Base-by-base conservation (phyloP, 2,329 filamentous ascomycete species). In the Beauveria caledonica region DNA sequence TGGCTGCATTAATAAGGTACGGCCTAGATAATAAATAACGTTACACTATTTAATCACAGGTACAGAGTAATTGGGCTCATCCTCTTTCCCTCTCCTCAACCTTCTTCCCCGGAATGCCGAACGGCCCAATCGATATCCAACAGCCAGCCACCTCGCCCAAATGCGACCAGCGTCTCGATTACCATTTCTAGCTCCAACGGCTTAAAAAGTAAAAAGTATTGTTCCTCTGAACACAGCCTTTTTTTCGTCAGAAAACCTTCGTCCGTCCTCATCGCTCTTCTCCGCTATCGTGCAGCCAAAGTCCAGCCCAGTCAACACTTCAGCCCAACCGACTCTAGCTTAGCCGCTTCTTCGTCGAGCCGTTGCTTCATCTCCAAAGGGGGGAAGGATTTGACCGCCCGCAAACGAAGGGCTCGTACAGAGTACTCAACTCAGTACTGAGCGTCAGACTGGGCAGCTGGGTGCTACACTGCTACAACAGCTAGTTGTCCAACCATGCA, bases 281-380 rank as follows among this genome's bases (percentile, higher is more conserved):
- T 51, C 56, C 48, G 39, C 56, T n/a, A n/a, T 33, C 25, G 8
- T 58, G 56, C 46, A 58, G 56, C 39, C 23, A 58, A 39, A 45
- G 46, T 27, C 56, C 11, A 33, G 55, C 29, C 19, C 21, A 27
- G 45, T 36, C 45, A 45, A 33, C 17, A 29, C 9, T 25, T 55
- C 39, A 19, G 52, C 50, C 50, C 50, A 53, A 53, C 53, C 45
- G 36, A 42, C 19, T 17, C 33, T 53, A 42, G 19, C 51, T 13
- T 36, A 36, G 33, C 33, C 42, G 42, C 15, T 25, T 55, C 53
- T 23, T 27, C 19, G 29, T 39, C 44, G 21, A 46, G 42, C 11
- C 33, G 33, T 36, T 27, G 48, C 27, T 27, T 50, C 27, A 5
- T 15, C 2, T n/a, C 11, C 36, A 5, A 21, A 13, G 15, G n/a